phyloP scores from a whole-genome alignment of 805 yeast genomes.

The Tetrapisispora namnaoensis region DNA sequence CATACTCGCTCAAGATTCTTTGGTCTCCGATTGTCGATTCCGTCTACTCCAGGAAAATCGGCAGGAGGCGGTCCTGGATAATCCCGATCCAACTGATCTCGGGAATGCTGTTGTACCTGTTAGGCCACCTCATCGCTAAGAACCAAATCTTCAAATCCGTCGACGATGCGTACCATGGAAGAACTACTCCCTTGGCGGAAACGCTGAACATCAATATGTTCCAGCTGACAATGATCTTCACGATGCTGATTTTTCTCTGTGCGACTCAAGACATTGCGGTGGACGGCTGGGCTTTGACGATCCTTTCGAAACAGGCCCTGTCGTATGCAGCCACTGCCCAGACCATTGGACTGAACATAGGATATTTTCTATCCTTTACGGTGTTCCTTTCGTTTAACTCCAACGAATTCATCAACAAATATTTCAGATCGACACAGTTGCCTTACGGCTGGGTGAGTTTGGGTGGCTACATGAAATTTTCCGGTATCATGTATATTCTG shows the following conservation, averaged over 20 bases:
- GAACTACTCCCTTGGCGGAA: conserved; percentile 5
- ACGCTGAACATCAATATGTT: conserved; percentile 9
- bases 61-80: conserved; percentile 89
- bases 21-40: conserved; percentile 98
- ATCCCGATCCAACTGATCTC: conserved; percentile 84
- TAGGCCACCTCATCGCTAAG: conserved; percentile 44
- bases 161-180: conserved; percentile 19
- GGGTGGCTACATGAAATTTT: conserved; percentile 63
- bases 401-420: conserved; percentile 84
- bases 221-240: conserved; percentile 60
- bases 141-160: conserved; percentile 38
- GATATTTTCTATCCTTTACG: conserved; percentile 86
- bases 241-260: conserved; percentile 71
- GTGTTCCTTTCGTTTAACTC: conserved; percentile 85
- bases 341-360: conserved; percentile 88
- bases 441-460: conserved; percentile 61
- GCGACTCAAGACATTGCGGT: conserved; percentile 99
- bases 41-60: conserved; percentile 51
- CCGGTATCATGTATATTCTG: conserved; percentile 63
- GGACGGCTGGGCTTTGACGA: conserved; percentile 97
- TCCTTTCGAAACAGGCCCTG: conserved; percentile 64
- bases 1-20: conserved; percentile 80
- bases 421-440: conserved; percentile 51
- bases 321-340: conserved; percentile 96
- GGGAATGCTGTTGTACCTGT: conserved; percentile 50